Base-by-base conservation (phyloP, 352 stramenopile species). In the Plasmopara muralis region DNA sequence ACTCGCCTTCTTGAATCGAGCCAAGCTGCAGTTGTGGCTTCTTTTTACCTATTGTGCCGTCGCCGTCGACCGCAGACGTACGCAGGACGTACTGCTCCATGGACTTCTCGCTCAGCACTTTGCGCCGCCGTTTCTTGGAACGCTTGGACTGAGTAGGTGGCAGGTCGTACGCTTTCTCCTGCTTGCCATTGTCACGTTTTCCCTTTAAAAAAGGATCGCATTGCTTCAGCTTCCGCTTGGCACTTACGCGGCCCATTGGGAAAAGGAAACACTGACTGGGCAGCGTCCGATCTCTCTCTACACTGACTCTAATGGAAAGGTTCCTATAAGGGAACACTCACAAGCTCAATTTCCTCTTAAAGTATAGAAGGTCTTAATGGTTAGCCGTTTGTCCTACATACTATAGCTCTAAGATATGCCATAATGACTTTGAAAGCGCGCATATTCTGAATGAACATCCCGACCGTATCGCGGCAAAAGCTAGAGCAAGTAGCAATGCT, bases 181-280 rank as follows among this genome's bases (percentile, higher is more conserved):
- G 87, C 64, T 87, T 86, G 37, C 77, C 80, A 57, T 72, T 80
- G 14, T 80, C 68, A 39, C 78, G 74, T 59, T 76, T 84, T 29
- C 79, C 83, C 62, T 90, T 89, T 61, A 90, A 93, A 71, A 90
- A 90, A 56, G 83, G 83, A 50, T 93, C 83, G 68, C 77, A 88
- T 53, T 84, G 67, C 74, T 93, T 93, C 43, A 93, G 64, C 70
- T 93, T 93, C 58, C 79, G 77, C 71, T 93, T 93, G 40, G 66
- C 67, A 33, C 59, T 66, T 40, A 93, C 68, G 29, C 79, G 77
- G 0, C 79, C 82, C 83, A 90, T 89, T 8, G 10, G 20, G 20
- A 25, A 25, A 1, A 53, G 34, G 35, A 0, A 37, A 18, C 10
- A 63, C 49, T 30, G 60, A 70, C 50, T 74, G 66, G 43, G 56